phyloP scores from a whole-genome alignment of 805 yeast species.

The Yamadazyma philogaea region DNA sequence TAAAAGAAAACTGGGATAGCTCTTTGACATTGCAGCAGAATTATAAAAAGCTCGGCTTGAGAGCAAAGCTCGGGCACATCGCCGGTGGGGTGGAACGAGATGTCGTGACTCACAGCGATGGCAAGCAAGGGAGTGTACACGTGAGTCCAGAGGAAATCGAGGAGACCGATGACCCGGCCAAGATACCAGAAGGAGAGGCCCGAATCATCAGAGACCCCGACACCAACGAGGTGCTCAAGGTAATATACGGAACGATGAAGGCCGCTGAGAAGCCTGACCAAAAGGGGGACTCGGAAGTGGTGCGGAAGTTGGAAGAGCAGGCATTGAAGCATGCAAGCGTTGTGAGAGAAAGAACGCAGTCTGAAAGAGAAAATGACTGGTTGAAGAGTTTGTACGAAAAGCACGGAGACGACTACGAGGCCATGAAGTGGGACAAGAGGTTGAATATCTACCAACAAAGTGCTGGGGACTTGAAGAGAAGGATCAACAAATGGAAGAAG shows the following conservation, averaged over 20 bases:
- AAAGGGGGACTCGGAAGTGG: constrained; percentile 50
- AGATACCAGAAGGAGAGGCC: constrained; percentile 78
- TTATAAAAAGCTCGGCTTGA: constrained; percentile 76
- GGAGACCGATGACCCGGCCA: constrained; percentile 49
- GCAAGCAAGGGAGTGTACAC: constrained; percentile 29
- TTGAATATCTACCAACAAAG: constrained; percentile 79
- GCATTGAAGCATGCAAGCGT: constrained; percentile 44
- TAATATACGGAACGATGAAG: constrained; percentile 69
- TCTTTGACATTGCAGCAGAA: constrained; percentile 79
- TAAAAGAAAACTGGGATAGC: constrained; percentile 89
- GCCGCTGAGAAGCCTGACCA: constrained; percentile 29
- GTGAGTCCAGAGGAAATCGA: constrained; percentile 39
- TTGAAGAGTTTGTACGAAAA: constrained; percentile 58
- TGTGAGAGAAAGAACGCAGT: constrained; percentile 52
- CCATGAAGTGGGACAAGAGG: constrained; percentile 90
- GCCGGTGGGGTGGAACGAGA: constrained; percentile 82
- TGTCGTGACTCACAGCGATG: constrained; percentile 37
- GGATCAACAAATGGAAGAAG: constrained; percentile 70
- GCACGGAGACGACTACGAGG: constrained; percentile 83
- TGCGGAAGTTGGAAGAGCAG: constrained; percentile 61
- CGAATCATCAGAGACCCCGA: constrained; percentile 66
- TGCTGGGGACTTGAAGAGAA: constrained; percentile 75
- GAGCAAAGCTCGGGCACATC: constrained; percentile 57
- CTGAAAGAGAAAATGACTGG: constrained; percentile 78
- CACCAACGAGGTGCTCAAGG: constrained; percentile 58